Percentiles rank a stretch among this genome's conserved stretches.
These are phyloP conservation scores for Hygrocybe coccinea DNA, from an alignment of 768 basidiomycete genomes.

Conservation along the genomic window DNA sequence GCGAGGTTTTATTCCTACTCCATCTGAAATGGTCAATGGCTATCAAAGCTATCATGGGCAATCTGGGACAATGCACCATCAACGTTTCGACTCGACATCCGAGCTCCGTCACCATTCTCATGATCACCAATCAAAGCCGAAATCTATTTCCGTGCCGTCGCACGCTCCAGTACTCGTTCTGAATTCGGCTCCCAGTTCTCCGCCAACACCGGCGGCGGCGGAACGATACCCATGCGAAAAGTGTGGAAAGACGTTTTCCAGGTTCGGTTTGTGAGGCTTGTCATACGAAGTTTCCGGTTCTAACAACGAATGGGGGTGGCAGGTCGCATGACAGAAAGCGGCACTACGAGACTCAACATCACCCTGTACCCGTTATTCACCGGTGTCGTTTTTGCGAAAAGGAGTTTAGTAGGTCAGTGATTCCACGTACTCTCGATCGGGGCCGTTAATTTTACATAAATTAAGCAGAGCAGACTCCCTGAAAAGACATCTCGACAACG, in stretches of 20 bases:
- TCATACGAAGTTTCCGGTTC: neutral
- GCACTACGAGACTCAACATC: conserved; percentile 74
- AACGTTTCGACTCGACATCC: conserved; percentile 4
- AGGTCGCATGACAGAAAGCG: conserved; percentile 71
- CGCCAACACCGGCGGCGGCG: conserved; percentile 37
- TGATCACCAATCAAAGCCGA: neutral
- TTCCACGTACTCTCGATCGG: no score
- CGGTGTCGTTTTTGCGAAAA: conserved; percentile 70
- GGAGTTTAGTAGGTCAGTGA: conserved; percentile 64
- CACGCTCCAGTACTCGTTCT: conserved; percentile 33
- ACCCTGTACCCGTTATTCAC: conserved; percentile 58
- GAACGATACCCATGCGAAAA: conserved; percentile 70
- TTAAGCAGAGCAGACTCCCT: conserved; percentile 39
- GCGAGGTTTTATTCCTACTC: conserved; percentile 44
- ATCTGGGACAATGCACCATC: conserved; percentile 18
- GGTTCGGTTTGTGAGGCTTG: conserved; percentile 19
- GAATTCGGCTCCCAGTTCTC: conserved; percentile 33
- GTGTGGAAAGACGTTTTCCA: conserved; percentile 76
- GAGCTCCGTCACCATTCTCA: neutral
- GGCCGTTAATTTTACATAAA: neutral
- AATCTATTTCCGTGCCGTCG: conserved; percentile 25
- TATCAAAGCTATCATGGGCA: conserved; percentile 28
- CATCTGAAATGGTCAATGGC: conserved; percentile 37
- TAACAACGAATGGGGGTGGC: no score
- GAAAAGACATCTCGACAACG: conserved; percentile 79